Evolutionary conservation across 2,329 filamentous ascomycete species (phyloP), one percentile per base, ranked within the genome.

Genomic region (Elsinoe australis): DNA sequence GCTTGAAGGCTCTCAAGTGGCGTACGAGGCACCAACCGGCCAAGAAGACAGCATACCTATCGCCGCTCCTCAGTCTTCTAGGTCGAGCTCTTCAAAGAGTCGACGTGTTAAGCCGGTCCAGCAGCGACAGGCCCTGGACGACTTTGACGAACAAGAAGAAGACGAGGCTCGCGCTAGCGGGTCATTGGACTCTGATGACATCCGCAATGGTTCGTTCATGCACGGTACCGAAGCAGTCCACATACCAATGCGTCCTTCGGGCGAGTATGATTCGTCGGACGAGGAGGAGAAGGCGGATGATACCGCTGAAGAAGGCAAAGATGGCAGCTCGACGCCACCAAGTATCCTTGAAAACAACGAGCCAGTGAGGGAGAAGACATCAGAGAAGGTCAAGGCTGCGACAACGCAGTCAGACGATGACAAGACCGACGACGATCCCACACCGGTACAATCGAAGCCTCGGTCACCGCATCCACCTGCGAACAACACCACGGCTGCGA

Each of bases 141-240:
- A 85, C 54, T 83, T 84, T 36, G 83, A 85, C 46, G 76, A 76
- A 41, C 57, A 65, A 34, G 56, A 63, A 28, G 56, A 61, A 44
- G 58, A 59, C n/a, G 54, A 56, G 38, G 73, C 76, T 41, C 70
- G 75, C 32, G 39, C 39, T 2, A 44, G 39, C 24, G 39, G 39
- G 22, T 79, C 80, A 4, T 82, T 85, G 59, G 87, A 83, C 7
- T 83, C 83, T 2, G 73, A 83, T 4, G 71, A 82, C 53, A 72
- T 83, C 3, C 81, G 80, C 12, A 76, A 79, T 1, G 61, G 64
- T 28, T 60, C 59, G 9, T 64, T 63, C 52, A 64, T 65, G 62
- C 61, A 65, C 45, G 63, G 62, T 26, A 64, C 63, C 5, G 63
- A 65, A 44, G 57, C 56, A 22, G 56, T 64, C 8, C 63, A 65